Evolutionary conservation across 2,329 filamentous ascomycete genomes (phyloP).

Genomic region (Gnomoniopsis smithogilvyi): DNA sequence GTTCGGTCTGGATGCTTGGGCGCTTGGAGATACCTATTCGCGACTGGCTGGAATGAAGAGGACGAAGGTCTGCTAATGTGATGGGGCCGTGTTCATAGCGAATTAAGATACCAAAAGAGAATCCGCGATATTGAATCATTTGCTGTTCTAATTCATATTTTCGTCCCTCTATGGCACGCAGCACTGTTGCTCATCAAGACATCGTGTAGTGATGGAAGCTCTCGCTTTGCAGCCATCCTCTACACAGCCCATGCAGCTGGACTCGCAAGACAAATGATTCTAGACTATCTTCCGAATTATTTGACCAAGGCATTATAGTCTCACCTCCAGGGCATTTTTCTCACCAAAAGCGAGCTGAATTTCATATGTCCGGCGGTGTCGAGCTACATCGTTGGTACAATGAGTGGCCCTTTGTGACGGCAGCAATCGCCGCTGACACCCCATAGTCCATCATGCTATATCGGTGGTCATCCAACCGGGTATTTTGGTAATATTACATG

Average conservation of each 20-base stretch:
- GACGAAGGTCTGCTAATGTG: too few species aligned
- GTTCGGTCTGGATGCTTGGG: background rate
- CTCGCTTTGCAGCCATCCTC: too few species aligned
- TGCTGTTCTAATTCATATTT: background rate
- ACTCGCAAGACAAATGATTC: too few species aligned
- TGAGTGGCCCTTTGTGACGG: too few species aligned
- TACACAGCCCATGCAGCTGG: too few species aligned
- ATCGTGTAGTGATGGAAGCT: background rate
- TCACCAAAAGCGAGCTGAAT: too few species aligned
- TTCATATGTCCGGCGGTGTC: too few species aligned
- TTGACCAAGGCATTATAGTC: too few species aligned
- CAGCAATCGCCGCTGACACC: too few species aligned
- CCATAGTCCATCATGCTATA: background rate
- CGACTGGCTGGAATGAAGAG: background rate
- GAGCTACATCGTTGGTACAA: too few species aligned
- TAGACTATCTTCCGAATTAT: too few species aligned
- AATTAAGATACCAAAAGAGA: constrained; percentile 1
- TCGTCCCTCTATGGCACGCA: background rate
- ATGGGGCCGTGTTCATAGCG: background rate
- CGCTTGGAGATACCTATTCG: background rate
- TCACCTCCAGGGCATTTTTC: too few species aligned
- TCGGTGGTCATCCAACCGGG: background rate
- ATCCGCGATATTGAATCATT: background rate
- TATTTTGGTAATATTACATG: background rate
- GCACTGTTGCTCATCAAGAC: background rate